Percentiles rank a stretch among this genome's conserved stretches.
phyloP scores from a whole-genome alignment of 1,284 basidiomycete genomes.

The Peniophora sp. region DNA sequence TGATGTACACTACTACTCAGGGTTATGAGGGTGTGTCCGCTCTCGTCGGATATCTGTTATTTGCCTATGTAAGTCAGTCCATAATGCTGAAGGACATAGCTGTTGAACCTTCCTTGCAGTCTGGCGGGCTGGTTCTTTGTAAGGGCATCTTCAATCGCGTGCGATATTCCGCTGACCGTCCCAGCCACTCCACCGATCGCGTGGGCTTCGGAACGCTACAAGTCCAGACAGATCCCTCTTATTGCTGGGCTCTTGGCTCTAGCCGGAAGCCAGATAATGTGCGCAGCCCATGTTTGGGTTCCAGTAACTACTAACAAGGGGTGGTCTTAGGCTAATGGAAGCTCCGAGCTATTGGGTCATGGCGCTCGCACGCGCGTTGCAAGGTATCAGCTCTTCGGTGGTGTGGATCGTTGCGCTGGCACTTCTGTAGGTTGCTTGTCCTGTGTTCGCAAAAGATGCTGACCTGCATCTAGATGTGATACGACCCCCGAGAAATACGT shows the following conservation, averaged over 20 bases:
- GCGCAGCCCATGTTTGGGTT: too few relatives aligned
- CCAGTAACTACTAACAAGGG: too few relatives aligned
- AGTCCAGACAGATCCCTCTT: slow-evolving; percentile 49
- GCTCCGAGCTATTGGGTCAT: slow-evolving; percentile 64
- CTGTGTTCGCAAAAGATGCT: slow-evolving; percentile 5
- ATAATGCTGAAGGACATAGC: background rate
- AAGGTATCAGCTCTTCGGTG: slow-evolving; percentile 69
- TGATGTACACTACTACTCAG: too few relatives aligned
- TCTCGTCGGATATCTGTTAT: slow-evolving; percentile 60
- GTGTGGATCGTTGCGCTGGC: slow-evolving; percentile 73
- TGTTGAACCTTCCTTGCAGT: slow-evolving; percentile 13
- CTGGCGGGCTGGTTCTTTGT: slow-evolving; percentile 25
- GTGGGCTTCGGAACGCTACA: slow-evolving; percentile 54
- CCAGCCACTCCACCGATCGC: slow-evolving; percentile 67
- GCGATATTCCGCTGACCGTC: background rate
- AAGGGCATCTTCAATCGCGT: slow-evolving; percentile 5
- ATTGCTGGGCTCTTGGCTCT: slow-evolving; percentile 50
- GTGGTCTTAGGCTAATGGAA: slow-evolving; percentile 78
- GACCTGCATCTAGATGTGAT: slow-evolving; percentile 45
- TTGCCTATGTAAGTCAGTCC: slow-evolving; percentile 41
- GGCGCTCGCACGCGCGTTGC: slow-evolving; percentile 65
- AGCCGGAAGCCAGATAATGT: slow-evolving; percentile 47
- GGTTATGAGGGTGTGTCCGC: slow-evolving; percentile 47
- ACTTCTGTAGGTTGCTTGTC: slow-evolving; percentile 56
- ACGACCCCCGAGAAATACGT: slow-evolving; percentile 49